These are phyloP conservation scores for Scenedesmus sp. DNA, from an alignment of 163 green algal species.

Conservation along the genomic window DNA sequence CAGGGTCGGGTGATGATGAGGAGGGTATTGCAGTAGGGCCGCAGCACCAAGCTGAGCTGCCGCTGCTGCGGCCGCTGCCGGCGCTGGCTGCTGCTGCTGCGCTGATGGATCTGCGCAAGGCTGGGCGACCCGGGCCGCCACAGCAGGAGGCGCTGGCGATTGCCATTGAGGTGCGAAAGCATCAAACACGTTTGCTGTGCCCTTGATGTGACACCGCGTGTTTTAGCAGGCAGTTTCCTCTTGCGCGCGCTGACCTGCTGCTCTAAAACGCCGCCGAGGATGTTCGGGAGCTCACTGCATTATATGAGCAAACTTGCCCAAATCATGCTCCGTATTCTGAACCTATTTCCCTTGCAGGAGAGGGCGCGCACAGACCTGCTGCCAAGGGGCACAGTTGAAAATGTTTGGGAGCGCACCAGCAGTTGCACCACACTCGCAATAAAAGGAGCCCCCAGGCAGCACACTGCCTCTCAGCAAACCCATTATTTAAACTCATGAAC, in stretches of 20 bases:
- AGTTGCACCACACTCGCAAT: too few relatives aligned
- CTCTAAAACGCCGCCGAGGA: slow-evolving; percentile 29
- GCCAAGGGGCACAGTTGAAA: slow-evolving; percentile 24
- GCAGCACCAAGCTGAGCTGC: slow-evolving; percentile 42
- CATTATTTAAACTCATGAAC: too few relatives aligned
- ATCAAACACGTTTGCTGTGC: background rate
- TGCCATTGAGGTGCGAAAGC: slow-evolving; percentile 32
- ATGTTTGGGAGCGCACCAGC: background rate
- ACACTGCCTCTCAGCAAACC: background rate
- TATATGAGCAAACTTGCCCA: too few relatives aligned
- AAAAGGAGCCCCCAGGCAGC: slow-evolving; percentile 42
- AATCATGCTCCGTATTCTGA: too few relatives aligned
- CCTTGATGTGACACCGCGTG: background rate
- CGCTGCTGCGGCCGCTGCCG: slow-evolving; percentile 4
- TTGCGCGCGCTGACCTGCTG: background rate
- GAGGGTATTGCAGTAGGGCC: slow-evolving; percentile 39
- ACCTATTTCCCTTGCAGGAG: slow-evolving; percentile 11
- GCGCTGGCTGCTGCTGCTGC: background rate
- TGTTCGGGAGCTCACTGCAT: slow-evolving; percentile 38
- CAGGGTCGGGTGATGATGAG: slow-evolving; percentile 4
- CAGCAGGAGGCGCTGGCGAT: slow-evolving; percentile 25
- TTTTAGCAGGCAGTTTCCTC: background rate
- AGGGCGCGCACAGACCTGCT: slow-evolving; percentile 37
- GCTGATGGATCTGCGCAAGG: slow-evolving; percentile 27
- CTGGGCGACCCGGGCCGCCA: background rate